A percentile compares a stretch with the other conserved stretches of the same genome.
Evolutionary conservation across 371 early-diverging fungal genomes (phyloP).

Genomic region (Mortierella sp.): DNA sequence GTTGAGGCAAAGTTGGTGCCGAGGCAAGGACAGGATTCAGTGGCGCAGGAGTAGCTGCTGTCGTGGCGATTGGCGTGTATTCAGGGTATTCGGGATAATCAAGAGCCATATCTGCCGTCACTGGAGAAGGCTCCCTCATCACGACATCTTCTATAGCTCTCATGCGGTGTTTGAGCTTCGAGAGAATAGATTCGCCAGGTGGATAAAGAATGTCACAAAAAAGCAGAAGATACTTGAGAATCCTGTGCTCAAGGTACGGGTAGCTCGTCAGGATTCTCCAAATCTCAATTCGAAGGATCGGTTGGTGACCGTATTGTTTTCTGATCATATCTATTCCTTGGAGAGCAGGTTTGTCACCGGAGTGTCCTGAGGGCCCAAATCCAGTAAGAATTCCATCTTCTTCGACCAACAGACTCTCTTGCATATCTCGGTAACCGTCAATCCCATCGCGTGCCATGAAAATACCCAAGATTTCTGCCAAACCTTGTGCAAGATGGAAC

Average conservation of each 20-base stretch:
- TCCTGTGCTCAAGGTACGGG: slow-evolving; percentile 64
- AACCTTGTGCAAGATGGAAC: slow-evolving; percentile 63
- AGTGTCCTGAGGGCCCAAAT: slow-evolving; percentile 9
- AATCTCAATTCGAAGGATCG: slow-evolving; percentile 37
- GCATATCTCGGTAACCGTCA: slow-evolving; percentile 19
- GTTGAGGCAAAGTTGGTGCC: neutral
- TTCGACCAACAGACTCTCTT: slow-evolving; percentile 40
- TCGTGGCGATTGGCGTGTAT: neutral
- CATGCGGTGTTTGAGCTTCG: slow-evolving; percentile 65
- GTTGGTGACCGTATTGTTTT: slow-evolving; percentile 36
- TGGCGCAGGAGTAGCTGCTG: neutral
- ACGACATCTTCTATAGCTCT: slow-evolving; percentile 19
- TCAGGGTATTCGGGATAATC: neutral
- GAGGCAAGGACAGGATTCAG: neutral
- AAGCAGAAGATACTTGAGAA: slow-evolving; percentile 67
- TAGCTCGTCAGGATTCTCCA: slow-evolving; percentile 46
- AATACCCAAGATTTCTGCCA: slow-evolving; percentile 65
- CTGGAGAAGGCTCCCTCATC: slow-evolving; percentile 26
- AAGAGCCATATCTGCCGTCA: slow-evolving; percentile 12
- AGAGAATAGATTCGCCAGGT: slow-evolving; percentile 65
- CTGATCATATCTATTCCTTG: slow-evolving; percentile 29
- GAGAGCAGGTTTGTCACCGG: slow-evolving; percentile 9
- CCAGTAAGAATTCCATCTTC: slow-evolving; percentile 30
- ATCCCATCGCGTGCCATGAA: slow-evolving; percentile 56
- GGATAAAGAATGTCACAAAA: slow-evolving; percentile 72